Evolutionary conservation across 768 basidiomycete genomes (phyloP).

Genomic region (Russula virescens): DNA sequence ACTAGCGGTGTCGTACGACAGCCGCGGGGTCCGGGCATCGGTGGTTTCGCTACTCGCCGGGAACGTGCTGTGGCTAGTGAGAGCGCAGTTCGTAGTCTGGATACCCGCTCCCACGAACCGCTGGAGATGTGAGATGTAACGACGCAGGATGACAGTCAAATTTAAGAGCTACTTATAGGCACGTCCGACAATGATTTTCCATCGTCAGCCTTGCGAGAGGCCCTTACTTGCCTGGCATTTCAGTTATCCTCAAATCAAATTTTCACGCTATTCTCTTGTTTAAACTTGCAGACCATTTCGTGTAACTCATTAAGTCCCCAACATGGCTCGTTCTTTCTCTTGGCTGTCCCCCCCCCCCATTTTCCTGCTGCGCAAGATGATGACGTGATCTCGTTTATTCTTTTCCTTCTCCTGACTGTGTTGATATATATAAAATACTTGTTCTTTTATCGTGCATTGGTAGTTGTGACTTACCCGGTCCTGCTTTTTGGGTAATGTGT

Average conservation of each 20-base stretch:
- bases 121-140: constrained; percentile 42
- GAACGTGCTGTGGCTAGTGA: constrained; percentile 39
- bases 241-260: constrained; percentile 11
- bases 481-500: constrained; percentile 27
- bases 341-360: constrained; percentile 17
- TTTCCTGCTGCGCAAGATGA: constrained; percentile 28
- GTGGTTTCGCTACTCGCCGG: constrained; percentile 64
- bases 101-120: constrained; percentile 81
- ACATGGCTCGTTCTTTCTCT: constrained; percentile 17
- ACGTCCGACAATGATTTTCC: constrained; percentile 7
- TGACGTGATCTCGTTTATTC: constrained; percentile 15
- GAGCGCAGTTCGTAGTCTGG: constrained; percentile 57
- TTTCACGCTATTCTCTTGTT: constrained; percentile 14
- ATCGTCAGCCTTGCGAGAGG: not conserved
- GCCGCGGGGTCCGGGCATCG: constrained; percentile 74
- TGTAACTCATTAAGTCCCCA: constrained; percentile 24
- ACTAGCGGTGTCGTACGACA: constrained; percentile 65
- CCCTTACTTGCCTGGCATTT: constrained; percentile 10
- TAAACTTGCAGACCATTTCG: constrained; percentile 18
- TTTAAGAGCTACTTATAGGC: not conserved
- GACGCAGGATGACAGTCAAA: not conserved
- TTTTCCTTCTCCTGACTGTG: constrained; percentile 6
- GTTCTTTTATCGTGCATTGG: constrained; percentile 19
- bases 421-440: constrained; percentile 19
- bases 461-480: constrained; percentile 22